Percentiles rank a stretch among this genome's conserved stretches.
Evolutionary conservation across 2,329 filamentous ascomycete genomes (phyloP).

Genomic region (Pseudocercospora cruenta): DNA sequence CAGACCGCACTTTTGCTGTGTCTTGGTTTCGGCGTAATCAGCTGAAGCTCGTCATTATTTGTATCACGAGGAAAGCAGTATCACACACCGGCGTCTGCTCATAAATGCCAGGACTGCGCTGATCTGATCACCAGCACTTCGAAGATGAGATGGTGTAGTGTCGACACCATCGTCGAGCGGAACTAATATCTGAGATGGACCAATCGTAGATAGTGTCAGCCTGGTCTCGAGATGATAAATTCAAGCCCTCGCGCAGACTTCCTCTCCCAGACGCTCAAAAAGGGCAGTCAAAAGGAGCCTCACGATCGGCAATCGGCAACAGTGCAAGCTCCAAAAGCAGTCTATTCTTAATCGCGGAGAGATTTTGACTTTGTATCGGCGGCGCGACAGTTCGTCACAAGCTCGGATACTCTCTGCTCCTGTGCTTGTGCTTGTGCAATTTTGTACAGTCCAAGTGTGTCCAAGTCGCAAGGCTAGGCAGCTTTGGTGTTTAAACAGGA

Average conservation of each 20-base stretch:
- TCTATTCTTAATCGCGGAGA: constrained; percentile 3
- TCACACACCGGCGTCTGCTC: too few relatives aligned
- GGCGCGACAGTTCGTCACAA: background rate
- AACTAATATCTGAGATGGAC: too few relatives aligned
- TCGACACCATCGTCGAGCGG: too few relatives aligned
- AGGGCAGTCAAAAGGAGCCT: background rate
- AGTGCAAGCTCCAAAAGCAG: background rate
- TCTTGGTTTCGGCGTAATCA: too few relatives aligned
- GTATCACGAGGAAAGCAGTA: too few relatives aligned
- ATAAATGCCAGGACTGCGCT: too few relatives aligned
- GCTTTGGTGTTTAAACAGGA: background rate
- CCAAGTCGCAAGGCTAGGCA: background rate
- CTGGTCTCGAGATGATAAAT: too few relatives aligned
- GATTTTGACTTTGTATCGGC: background rate
- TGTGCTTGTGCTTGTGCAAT: background rate
- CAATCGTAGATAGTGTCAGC: too few relatives aligned
- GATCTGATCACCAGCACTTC: too few relatives aligned
- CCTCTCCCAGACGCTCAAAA: background rate
- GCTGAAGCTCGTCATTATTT: too few relatives aligned
- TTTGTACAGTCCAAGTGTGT: background rate
- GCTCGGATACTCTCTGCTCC: background rate
- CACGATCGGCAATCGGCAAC: background rate
- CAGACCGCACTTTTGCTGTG: too few relatives aligned
- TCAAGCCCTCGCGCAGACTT: background rate
- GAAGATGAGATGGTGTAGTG: too few relatives aligned